Percentiles rank a stretch among this genome's conserved stretches.
Conservation (phyloP, 208 protist species). For the Wallacemonas sp. region DNA sequence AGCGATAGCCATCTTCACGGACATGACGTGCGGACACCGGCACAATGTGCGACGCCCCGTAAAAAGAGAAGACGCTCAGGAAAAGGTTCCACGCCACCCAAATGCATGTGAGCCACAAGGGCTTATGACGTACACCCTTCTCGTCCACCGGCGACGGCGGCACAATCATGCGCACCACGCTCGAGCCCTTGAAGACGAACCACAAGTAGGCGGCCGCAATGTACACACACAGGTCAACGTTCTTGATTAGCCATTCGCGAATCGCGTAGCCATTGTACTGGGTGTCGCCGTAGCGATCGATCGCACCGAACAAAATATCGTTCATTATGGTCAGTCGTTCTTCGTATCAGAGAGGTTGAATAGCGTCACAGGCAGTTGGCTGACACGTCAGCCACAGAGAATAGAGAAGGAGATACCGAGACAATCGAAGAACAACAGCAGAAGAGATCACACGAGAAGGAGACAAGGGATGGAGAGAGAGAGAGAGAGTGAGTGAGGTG, state of each 20-base stretch:
- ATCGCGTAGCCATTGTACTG: constrained; percentile 67
- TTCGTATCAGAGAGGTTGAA: not conserved
- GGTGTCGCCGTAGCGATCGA: constrained; percentile 50
- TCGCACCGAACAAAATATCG: constrained; percentile 8
- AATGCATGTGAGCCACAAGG: constrained; percentile 25
- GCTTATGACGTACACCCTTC: constrained; percentile 27
- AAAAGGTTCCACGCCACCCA: constrained; percentile 90
- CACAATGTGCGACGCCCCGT: constrained; percentile 59
- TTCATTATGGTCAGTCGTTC: not conserved
- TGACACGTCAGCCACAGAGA: too few relatives aligned
- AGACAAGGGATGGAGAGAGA: too few relatives aligned
- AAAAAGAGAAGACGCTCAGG: constrained; percentile 82
- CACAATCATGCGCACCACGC: constrained; percentile 25
- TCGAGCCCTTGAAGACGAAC: constrained; percentile 50
- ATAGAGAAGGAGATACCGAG: too few relatives aligned
- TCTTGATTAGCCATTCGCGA: constrained; percentile 43
- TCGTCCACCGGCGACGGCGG: constrained; percentile 18
- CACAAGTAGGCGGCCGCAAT: constrained; percentile 36
- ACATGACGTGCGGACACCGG: constrained; percentile 38
- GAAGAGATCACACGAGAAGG: too few relatives aligned
- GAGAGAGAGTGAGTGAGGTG: too few relatives aligned
- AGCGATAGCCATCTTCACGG: constrained; percentile 45
- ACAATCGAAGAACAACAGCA: too few relatives aligned
- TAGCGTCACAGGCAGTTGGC: too few relatives aligned
- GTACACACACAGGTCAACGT: constrained; percentile 60